phyloP scores from a whole-genome alignment of 352 stramenopile species.

The Plasmopara muralis region DNA sequence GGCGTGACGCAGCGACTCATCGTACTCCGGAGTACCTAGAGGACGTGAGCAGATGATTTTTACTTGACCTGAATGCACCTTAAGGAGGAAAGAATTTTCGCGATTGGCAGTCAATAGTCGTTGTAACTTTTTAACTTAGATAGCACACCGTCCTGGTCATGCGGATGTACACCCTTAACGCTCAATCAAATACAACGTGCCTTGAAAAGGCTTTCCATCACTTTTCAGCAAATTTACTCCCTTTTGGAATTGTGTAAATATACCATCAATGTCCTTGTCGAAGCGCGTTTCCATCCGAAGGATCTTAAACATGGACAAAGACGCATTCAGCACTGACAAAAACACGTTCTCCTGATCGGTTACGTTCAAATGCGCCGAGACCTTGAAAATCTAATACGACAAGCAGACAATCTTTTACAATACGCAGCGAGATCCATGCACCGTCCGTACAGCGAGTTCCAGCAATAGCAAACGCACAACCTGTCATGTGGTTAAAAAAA shows the following conservation, averaged over 20 bases:
- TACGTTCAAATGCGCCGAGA: conserved; percentile 59
- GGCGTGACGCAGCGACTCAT: conserved; percentile 43
- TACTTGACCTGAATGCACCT: conserved; percentile 56
- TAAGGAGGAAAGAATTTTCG: conserved; percentile 49
- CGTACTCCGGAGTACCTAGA: conserved; percentile 57
- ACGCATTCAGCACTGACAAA: conserved; percentile 63
- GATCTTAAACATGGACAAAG: conserved; percentile 61
- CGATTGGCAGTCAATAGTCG: conserved; percentile 40
- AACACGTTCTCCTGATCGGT: conserved; percentile 74
- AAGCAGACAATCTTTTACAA: conserved; percentile 41
- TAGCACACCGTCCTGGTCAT: conserved; percentile 44
- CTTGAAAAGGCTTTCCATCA: conserved; percentile 47
- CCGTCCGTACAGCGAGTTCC: conserved; percentile 59
- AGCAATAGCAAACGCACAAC: conserved; percentile 64
- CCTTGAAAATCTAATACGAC: conserved; percentile 79
- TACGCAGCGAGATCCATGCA: conserved; percentile 50
- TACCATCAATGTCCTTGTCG: conserved; percentile 64
- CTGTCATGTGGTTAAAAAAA: conserved; percentile 69
- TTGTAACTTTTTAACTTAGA: conserved; percentile 51
- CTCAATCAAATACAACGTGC: conserved; percentile 64
- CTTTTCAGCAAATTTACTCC: conserved; percentile 56
- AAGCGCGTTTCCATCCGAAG: conserved; percentile 75
- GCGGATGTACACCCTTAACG: conserved; percentile 69
- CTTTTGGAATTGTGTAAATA: conserved; percentile 68
- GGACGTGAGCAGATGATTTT: conserved; percentile 63